These are phyloP conservation scores for Fusarium foetens DNA, from an alignment of 2,329 filamentous ascomycete species.

Conservation along the genomic window DNA sequence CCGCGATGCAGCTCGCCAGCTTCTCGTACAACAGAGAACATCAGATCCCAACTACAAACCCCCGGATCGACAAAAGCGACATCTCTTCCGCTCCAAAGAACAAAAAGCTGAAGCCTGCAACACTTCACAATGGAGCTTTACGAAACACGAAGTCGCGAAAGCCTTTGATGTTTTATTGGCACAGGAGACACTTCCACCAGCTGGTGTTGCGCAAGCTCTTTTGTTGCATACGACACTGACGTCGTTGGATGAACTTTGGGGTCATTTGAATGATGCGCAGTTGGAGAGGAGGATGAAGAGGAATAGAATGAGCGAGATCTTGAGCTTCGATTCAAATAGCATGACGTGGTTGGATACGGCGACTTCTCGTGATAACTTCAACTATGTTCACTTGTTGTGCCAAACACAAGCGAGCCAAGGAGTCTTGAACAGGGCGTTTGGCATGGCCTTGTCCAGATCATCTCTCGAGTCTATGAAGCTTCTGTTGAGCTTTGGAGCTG, in stretches of 20 bases:
- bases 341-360: slow-evolving; percentile 18
- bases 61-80: slow-evolving; percentile 5
- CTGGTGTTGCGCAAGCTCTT: slow-evolving; percentile 20
- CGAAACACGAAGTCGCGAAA: slow-evolving; percentile 19
- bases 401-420: slow-evolving; percentile 2
- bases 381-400: slow-evolving; percentile 21
- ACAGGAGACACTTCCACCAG: neutral
- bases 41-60: neutral
- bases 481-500: slow-evolving; percentile 17
- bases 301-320: neutral
- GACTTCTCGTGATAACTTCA: neutral
- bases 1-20: neutral
- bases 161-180: slow-evolving; percentile 8
- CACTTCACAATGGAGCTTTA: slow-evolving; percentile 14
- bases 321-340: fast-evolving
- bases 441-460: neutral
- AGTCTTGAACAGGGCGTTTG: slow-evolving; percentile 5
- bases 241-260: slow-evolving; percentile 21
- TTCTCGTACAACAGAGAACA: slow-evolving; percentile 10
- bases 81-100: slow-evolving; percentile 7
- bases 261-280: slow-evolving; percentile 1
- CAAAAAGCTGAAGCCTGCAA: slow-evolving; percentile 3
- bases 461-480: neutral
- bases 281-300: slow-evolving; percentile 30
- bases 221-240: neutral